Evolutionary conservation across 345 rosid species (phyloP).

Genomic region (Salix arbutifolia): DNA sequence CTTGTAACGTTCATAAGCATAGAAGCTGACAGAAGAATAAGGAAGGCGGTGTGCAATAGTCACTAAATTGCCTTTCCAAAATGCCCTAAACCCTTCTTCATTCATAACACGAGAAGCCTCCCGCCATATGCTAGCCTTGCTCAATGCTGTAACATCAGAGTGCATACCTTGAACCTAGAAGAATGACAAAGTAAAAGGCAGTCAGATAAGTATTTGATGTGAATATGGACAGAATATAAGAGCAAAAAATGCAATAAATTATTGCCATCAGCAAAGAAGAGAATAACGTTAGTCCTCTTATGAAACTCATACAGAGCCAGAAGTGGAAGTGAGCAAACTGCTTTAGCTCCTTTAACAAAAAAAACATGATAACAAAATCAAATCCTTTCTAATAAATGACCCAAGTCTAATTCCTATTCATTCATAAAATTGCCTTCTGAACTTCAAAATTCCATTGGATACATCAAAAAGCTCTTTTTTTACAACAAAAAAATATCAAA

Average conservation of each 20-base stretch:
- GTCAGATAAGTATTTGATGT: neutral
- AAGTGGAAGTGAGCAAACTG: neutral
- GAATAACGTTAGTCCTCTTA: neutral
- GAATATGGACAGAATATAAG: neutral
- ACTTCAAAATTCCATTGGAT: neutral
- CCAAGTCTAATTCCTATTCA: neutral
- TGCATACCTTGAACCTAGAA: constrained; percentile 97
- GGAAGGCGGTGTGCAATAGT: constrained; percentile 93
- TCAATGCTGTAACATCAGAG: constrained; percentile 54
- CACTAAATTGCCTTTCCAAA: constrained; percentile 95
- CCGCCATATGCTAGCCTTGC: constrained; percentile 60
- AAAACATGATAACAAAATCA: neutral
- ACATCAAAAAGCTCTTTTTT: neutral
- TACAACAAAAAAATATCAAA: neutral
- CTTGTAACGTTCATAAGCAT: constrained; percentile 73
- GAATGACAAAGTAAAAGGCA: neutral
- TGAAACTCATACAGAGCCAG: too few relatives aligned
- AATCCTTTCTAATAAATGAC: neutral
- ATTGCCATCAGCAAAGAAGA: neutral
- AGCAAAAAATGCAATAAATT: neutral
- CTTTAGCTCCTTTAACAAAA: neutral
- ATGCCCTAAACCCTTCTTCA: constrained; percentile 92
- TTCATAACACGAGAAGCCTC: constrained; percentile 78
- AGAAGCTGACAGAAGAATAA: constrained; percentile 74
- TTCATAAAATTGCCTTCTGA: neutral